Percentiles rank a stretch among this genome's conserved stretches.
Evolutionary conservation across 1,284 basidiomycete species (phyloP).

Genomic region (Fomitopsis betulina): DNA sequence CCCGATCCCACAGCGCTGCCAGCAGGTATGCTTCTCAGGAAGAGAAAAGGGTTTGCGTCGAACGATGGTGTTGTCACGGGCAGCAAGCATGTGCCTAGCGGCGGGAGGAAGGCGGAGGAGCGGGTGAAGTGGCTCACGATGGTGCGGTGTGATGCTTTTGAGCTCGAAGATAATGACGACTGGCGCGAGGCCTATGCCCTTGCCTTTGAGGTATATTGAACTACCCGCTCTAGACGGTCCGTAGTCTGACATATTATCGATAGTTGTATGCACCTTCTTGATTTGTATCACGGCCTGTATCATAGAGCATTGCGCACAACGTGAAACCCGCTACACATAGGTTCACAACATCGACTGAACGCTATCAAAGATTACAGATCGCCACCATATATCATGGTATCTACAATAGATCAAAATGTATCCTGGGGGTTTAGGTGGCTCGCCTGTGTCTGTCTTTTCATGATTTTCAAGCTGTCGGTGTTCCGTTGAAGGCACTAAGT

Average conservation of each 20-base stretch:
- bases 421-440: too few species aligned
- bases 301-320: too few species aligned
- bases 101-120: constrained; percentile 39
- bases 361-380: too few species aligned
- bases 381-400: too few species aligned
- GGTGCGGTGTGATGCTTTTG: constrained; percentile 46
- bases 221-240: neutral
- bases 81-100: constrained; percentile 30
- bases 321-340: too few species aligned
- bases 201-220: neutral
- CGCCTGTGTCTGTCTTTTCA: too few species aligned
- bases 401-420: too few species aligned
- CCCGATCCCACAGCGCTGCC: constrained; percentile 31
- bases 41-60: constrained; percentile 8
- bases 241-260: neutral
- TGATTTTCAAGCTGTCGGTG: too few species aligned
- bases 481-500: too few species aligned
- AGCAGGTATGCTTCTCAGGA: constrained; percentile 12
- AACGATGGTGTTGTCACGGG: constrained; percentile 20
- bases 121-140: constrained; percentile 38
- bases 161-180: constrained; percentile 25
- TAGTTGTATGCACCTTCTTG: neutral
- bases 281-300: neutral
- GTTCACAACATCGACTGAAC: too few species aligned
- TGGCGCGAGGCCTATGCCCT: neutral